Evolutionary conservation across 768 basidiomycete genomes (phyloP).

Genomic region (Trametes punicea): DNA sequence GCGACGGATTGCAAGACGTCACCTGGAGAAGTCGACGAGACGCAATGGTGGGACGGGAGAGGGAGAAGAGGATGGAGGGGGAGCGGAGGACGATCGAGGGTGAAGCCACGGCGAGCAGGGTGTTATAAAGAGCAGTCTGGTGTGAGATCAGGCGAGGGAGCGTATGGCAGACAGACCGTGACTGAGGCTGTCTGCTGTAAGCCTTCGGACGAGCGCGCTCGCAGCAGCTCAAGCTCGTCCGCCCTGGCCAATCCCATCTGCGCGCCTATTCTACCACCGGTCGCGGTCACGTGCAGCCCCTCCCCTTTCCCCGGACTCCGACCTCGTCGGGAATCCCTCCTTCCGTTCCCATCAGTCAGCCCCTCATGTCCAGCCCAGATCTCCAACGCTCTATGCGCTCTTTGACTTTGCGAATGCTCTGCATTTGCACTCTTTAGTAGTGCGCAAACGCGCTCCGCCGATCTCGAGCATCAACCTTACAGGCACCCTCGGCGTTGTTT

Average conservation of each 20-base stretch:
- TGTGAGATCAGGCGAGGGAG: neutral
- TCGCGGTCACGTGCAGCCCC: conserved; percentile 12
- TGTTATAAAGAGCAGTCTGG: conserved; percentile 5
- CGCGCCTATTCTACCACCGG: neutral
- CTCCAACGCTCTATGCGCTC: no score
- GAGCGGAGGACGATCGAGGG: conserved; percentile 15
- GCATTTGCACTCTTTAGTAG: neutral
- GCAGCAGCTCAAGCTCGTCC: neutral
- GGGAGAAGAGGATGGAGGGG: conserved; percentile 7
- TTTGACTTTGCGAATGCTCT: no score
- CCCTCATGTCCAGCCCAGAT: no score
- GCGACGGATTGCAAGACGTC: neutral
- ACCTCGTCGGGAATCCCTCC: no score
- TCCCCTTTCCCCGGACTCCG: no score
- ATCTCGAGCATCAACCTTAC: neutral
- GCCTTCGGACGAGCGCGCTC: neutral
- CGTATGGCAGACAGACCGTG: neutral
- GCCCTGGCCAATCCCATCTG: neutral
- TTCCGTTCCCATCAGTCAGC: no score
- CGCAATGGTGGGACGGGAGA: conserved; percentile 7
- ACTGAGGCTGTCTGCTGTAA: neutral
- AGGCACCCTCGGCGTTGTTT: neutral
- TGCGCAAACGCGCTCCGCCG: neutral
- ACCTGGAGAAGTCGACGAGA: conserved; percentile 19
- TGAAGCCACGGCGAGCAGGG: conserved; percentile 12